phyloP scores from a whole-genome alignment of 768 basidiomycete genomes.

The Amanita molliuscula region DNA sequence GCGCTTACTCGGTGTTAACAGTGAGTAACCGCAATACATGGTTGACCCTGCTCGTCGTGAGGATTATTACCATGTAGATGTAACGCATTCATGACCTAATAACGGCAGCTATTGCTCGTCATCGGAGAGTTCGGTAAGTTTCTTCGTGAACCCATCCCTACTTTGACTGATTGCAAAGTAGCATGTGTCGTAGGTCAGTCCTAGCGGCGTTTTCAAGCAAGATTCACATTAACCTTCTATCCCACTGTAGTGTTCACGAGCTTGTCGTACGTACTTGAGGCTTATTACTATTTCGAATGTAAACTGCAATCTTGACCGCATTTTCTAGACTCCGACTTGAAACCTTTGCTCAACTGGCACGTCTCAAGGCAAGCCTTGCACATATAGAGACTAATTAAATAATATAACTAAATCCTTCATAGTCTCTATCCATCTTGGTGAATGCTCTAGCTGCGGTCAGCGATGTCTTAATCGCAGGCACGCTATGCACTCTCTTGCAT shows the following conservation, averaged over 20 bases:
- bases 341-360: constrained; percentile 22
- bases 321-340: constrained; percentile 18
- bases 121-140: constrained; percentile 17
- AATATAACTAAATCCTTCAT: not conserved
- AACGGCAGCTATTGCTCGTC: constrained; percentile 13
- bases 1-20: constrained; percentile 7
- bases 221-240: not conserved
- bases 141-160: not conserved
- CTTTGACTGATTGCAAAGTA: constrained; percentile 1
- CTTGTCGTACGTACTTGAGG: constrained; percentile 22
- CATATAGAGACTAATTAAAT: not conserved
- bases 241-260: constrained; percentile 21
- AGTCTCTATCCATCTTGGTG: constrained; percentile 29
- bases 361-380: constrained; percentile 20
- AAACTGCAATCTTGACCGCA: not conserved
- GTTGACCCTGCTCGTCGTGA: constrained; percentile 13
- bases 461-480: constrained; percentile 32
- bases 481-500: constrained; percentile 28
- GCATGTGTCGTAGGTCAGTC: constrained; percentile 15
- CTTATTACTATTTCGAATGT: not conserved
- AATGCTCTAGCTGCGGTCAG: constrained; percentile 32
- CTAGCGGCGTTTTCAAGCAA: not conserved
- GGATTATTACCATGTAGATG: not conserved
- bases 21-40: constrained; percentile 18
- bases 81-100: not conserved